Base-by-base conservation (phyloP, 345 rosid genomes). In the Eucalyptus sp. region DNA sequence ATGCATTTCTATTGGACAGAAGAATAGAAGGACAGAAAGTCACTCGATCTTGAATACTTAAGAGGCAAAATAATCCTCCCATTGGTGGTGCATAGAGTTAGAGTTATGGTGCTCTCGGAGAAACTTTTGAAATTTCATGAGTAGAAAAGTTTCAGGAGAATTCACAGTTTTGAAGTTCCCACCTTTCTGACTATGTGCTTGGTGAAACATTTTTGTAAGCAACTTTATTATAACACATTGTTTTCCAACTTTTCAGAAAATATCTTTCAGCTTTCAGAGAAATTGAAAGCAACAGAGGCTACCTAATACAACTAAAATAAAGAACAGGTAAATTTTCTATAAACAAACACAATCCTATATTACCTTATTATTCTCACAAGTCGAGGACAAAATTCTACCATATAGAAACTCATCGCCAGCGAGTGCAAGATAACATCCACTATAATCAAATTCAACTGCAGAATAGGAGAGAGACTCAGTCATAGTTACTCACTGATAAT, bases 391-490 rank as follows among this genome's bases (percentile, higher is more conserved):
- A 68, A 52, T 52, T 56, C 71, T 12, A 37, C 24, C 50, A 0
- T 79, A 41, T 44, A 17, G 50, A 86, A 8, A 86, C 91, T 76
- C 85, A 95, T 99, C 98, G 85, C 99, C 98, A 49, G 96, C 95
- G 90, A 97, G 87, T 64, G 95, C 98, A 22, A 98, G 97, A 92
- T 96, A 97, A 87, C 88, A 92, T 91, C 99, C 99, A 88, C 97
- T 98, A 52, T 94, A 95, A 84, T 97, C 99, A 52, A 98, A 97
- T 91, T 95, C 99, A 93, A 96, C 99, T 97, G 96, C 94, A 93
- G 92, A 48, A 87, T 31, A 14, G 60, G 87, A 86, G 33, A 18
- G 44, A 33, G 44, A 71, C 81, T 71, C 25, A 10, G 81, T 71
- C 81, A 71, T 71, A 37, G 46, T 33, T 71, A 33, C 81, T 71